Conservation (phyloP, 257 asterid genomes). For the Solanum bulbocastanum region DNA sequence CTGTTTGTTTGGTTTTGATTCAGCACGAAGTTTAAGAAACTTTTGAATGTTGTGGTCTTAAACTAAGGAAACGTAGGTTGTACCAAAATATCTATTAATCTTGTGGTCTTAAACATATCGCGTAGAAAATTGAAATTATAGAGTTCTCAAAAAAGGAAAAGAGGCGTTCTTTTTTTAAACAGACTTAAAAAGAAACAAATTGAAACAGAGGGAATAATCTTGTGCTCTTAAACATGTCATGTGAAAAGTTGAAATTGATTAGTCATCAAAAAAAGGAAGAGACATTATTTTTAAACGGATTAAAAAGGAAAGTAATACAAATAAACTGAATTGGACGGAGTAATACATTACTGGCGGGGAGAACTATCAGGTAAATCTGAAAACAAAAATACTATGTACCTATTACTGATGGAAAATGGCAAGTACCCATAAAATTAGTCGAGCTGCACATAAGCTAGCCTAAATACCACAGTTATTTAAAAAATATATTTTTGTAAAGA, state of each 20-base stretch:
- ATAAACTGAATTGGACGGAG: background rate
- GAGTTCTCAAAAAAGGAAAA: background rate
- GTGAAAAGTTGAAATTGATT: background rate
- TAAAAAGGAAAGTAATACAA: background rate
- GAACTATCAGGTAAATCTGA: background rate
- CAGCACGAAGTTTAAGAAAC: background rate
- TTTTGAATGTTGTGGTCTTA: background rate
- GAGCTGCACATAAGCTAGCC: background rate
- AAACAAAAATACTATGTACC: background rate
- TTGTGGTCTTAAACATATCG: background rate
- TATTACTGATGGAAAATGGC: background rate
- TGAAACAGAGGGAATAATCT: background rate
- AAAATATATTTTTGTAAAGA: no score
- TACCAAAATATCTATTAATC: background rate
- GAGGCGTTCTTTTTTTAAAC: background rate
- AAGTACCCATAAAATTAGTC: background rate
- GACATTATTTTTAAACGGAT: background rate
- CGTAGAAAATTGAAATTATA: background rate
- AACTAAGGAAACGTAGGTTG: background rate
- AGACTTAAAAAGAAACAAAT: background rate
- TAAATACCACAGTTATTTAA: background rate
- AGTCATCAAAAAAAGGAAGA: background rate
- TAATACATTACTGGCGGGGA: background rate
- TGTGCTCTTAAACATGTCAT: background rate
- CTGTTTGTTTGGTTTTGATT: background rate